Evolutionary conservation across 148 eudicot species (phyloP), one percentile per base, ranked within the genome.

Genomic region (Suaeda aralocaspica): DNA sequence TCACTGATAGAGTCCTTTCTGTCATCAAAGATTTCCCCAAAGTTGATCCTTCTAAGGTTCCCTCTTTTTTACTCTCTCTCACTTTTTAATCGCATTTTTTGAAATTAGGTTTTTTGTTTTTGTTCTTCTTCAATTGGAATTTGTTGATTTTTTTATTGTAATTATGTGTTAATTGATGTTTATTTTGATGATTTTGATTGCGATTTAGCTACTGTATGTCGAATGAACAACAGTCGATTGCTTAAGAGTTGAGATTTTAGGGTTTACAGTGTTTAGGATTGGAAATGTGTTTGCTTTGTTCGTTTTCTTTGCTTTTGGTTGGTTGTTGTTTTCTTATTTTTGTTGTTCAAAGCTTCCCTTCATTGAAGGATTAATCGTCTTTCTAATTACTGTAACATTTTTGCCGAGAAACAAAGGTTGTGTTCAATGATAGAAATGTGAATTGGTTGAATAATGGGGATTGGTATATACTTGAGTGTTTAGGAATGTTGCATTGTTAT

Each of bases 21-120:
- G 87, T 94, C 72, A 72, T 94, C 85, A 94, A 91, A 76, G 81
- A 88, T 74, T 89, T 79, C 81, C 98, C 98, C 64, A 94, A 91
- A 84, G 79, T 94, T 73, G 96, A 94, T 78, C 97, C 98, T 24
- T 84, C 95, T 15, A 87, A 89, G 96, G 98, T 89, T 53, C n/a
- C 16, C 45, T n/a, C 53, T 50, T 26, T 46, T n/a, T n/a, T n/a
- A n/a, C 50, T 45, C 59, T 67, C 56, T 71, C 59, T 65, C 55
- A 36, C 41, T 36, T 8, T 8, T 36, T n/a, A n/a, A n/a, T n/a
- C n/a, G 41, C 8, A 8, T 36, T 36, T 36, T 46, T 34, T 30
- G n/a, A 9, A 6, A 58, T 58, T 58, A 18, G 29, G 11, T 39
- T n/a, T 26, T 8, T 36, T 36, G 4, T 36, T 36, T 36, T 36